Percentiles rank a stretch among this genome's conserved stretches.
Conservation (phyloP, 1,284 basidiomycete genomes). For the Ustilago lituana region DNA sequence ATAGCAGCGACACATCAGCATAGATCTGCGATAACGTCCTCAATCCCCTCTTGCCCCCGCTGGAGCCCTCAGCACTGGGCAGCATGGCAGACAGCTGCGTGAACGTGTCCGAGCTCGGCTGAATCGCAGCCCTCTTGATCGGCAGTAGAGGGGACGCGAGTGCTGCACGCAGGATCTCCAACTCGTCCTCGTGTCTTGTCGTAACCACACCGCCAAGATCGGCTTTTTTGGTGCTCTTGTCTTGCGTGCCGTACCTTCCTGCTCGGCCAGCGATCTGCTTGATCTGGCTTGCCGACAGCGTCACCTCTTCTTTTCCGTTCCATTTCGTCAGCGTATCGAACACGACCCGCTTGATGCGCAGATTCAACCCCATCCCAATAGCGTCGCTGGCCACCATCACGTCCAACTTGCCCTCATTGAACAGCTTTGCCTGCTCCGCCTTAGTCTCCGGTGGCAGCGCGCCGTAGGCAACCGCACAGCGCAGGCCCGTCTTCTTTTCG, state of each 20-base stretch:
- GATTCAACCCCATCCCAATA: constrained; percentile 94
- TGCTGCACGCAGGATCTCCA: constrained; percentile 73
- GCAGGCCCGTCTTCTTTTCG: constrained; percentile 76
- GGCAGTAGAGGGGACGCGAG: constrained; percentile 70
- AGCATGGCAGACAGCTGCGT: constrained; percentile 68
- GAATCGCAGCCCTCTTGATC: constrained; percentile 70
- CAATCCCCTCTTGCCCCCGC: constrained; percentile 4
- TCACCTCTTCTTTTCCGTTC: constrained; percentile 73
- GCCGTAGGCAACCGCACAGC: constrained; percentile 89
- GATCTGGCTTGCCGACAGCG: constrained; percentile 80
- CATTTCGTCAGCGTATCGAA: constrained; percentile 82
- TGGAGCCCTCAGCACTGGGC: too few species aligned
- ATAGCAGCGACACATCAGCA: constrained; percentile 71
- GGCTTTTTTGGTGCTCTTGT: constrained; percentile 13
- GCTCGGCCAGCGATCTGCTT: constrained; percentile 98
- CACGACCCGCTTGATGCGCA: constrained; percentile 90
- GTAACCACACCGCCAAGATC: constrained; percentile 70
- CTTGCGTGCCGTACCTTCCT: constrained; percentile 84
- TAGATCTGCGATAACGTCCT: constrained; percentile 69
- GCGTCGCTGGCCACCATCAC: constrained; percentile 91
- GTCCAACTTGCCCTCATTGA: constrained; percentile 86
- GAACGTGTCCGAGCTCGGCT: constrained; percentile 66
- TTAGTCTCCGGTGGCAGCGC: constrained; percentile 87
- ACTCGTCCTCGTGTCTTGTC: constrained; percentile 76
- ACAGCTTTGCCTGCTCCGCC: constrained; percentile 85